Base-by-base conservation (phyloP, 768 basidiomycete species). In the Suillus spraguei region DNA sequence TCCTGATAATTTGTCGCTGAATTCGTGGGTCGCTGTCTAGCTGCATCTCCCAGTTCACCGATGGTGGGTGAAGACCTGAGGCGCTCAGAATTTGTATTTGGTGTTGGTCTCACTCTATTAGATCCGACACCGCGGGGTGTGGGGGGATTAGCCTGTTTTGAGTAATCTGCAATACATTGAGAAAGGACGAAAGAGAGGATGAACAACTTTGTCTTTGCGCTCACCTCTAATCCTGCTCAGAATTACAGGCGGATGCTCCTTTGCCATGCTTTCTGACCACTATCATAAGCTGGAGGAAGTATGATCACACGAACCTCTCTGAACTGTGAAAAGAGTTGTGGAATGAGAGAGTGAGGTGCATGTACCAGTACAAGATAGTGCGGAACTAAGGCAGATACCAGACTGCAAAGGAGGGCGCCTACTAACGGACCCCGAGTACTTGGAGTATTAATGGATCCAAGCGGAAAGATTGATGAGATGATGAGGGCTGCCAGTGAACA, bases 191-290 rank as follows among this genome's bases (percentile, higher is more conserved):
- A 10, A 41, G 16, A 49, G 56, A 32, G 47, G 47, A 14, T 52
- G 56, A 53, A 64, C 16, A 35, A 36, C 65, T 65, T 64, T 68
- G 60, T 68, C 60, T 60, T 67, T 75, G 65, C 65, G 65, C 60
- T 77, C 74, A 69, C 74, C 74, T 74, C 86, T 77, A 65, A 82
- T 80, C 68, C 72, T 79, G 64, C 83, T 79, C 76, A 82, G 72
- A 65, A 86, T 82, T 22, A 78, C 77, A 49, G 24, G 49, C 65
- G 78, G 76, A 61, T 81, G 80, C 62, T 80, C 72, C 68, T 69
- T 71, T 55, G 70, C 72, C 67, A 77, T 71, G 42, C 66, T 71
- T 65, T 74, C 74, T 32, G 72, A 78, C 52, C 52, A 52, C 32
- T 52, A 17, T 28, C 50, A 52, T 52, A 9, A 32, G 32, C 50